These are phyloP conservation scores for Durusdinium trenchii DNA, from an alignment of 73 alveolate genomes.

Conservation along the genomic window DNA sequence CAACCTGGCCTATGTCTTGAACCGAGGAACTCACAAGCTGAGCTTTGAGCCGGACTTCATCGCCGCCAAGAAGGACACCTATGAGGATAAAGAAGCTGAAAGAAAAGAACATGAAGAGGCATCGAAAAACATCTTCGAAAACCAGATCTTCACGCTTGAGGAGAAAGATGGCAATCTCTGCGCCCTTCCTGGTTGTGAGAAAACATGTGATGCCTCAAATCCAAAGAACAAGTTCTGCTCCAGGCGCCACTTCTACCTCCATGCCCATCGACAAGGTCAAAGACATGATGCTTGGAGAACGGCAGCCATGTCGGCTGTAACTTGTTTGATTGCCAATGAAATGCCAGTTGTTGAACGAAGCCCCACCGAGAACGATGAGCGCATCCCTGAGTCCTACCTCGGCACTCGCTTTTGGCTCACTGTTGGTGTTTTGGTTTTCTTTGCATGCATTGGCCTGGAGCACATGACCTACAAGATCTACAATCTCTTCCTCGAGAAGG, in stretches of 20 bases:
- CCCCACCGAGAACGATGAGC: neutral
- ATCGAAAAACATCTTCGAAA: too few species aligned
- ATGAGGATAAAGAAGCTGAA: neutral
- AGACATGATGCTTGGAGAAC: neutral
- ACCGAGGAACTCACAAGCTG: neutral
- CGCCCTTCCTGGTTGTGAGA: neutral
- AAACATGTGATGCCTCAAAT: neutral
- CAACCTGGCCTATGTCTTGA: neutral
- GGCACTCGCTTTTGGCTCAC: neutral
- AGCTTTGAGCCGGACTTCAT: neutral
- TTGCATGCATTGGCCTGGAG: neutral
- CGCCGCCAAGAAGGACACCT: neutral
- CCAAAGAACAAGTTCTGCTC: neutral
- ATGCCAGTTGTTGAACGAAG: neutral
- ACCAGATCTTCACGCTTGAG: too few species aligned
- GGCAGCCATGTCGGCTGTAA: neutral
- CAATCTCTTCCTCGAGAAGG: too few species aligned
- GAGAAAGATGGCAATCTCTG: too few species aligned
- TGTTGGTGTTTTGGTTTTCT: neutral
- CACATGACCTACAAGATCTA: too few species aligned
- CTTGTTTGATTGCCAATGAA: neutral
- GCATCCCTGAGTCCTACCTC: neutral
- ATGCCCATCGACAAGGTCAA: neutral
- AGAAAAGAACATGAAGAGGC: neutral
- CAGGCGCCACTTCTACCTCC: neutral